phyloP scores from a whole-genome alignment of 495 filamentous ascomycete species.

The Neurospora intermedia region DNA sequence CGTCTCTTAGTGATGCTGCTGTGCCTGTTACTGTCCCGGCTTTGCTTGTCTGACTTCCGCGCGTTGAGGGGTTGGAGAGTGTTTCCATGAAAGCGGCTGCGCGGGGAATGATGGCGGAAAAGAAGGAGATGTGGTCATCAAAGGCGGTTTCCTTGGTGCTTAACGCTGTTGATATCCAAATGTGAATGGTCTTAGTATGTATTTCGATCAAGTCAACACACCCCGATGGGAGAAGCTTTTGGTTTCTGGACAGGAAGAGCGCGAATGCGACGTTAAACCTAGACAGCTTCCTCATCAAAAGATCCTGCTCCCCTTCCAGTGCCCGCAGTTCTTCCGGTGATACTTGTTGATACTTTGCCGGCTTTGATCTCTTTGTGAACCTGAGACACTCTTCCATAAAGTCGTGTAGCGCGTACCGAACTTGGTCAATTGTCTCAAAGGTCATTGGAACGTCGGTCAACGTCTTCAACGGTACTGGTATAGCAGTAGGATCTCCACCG shows the following conservation, averaged over 20 bases:
- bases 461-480: slow-evolving; percentile 20
- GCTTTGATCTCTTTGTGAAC: slow-evolving; percentile 19
- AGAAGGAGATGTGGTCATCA: slow-evolving; percentile 25
- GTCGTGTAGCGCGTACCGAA: slow-evolving; percentile 24
- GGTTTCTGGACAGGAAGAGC: slow-evolving; percentile 16
- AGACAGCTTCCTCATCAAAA: slow-evolving; percentile 18
- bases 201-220: slow-evolving; percentile 21
- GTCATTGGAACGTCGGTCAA: slow-evolving; percentile 19
- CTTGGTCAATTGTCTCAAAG: slow-evolving; percentile 21
- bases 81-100: slow-evolving; percentile 21
- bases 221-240: slow-evolving; percentile 12
- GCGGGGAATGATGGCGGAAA: slow-evolving; percentile 26
- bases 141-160: slow-evolving; percentile 25
- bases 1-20: slow-evolving; percentile 1
- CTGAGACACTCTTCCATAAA: slow-evolving; percentile 25
- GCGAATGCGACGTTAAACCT: slow-evolving; percentile 26
- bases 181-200: slow-evolving; percentile 18
- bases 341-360: slow-evolving; percentile 13
- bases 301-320: slow-evolving; percentile 21
- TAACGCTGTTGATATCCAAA: slow-evolving; percentile 29
- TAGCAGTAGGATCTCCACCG: slow-evolving; percentile 17
- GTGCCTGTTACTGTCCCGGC: not conserved
- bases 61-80: not conserved
- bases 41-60: slow-evolving; percentile 2
- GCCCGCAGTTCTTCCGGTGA: slow-evolving; percentile 14